Percentiles rank a stretch among this genome's conserved stretches.
phyloP scores from a whole-genome alignment of 2,329 filamentous ascomycete genomes.

The Ascochyta lentis region DNA sequence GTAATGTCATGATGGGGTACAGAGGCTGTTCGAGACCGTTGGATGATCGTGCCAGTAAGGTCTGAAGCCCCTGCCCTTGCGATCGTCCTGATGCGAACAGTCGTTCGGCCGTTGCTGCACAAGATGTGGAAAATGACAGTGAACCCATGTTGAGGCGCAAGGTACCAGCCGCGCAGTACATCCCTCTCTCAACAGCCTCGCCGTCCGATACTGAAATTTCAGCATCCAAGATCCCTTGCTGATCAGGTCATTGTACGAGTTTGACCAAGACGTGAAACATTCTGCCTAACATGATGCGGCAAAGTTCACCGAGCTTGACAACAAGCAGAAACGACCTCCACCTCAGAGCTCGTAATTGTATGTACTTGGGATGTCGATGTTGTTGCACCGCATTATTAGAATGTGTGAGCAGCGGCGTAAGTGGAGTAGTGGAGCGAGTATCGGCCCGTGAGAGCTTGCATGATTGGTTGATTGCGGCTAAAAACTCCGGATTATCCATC shows the following conservation, averaged over 20 bases:
- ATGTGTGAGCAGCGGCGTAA: slow-evolving; percentile 9
- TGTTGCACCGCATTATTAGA: slow-evolving; percentile 13
- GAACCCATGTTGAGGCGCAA: slow-evolving; percentile 15
- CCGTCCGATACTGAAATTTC: not conserved
- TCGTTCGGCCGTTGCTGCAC: not conserved
- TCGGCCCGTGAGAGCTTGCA: slow-evolving; percentile 4
- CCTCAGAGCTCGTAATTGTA: not conserved
- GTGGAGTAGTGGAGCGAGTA: slow-evolving; percentile 5
- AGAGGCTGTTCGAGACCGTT: not conserved
- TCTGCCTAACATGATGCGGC: not conserved
- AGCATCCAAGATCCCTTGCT: not conserved
- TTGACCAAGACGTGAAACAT: slow-evolving; percentile 2
- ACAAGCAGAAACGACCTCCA: not conserved
- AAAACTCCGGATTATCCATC: not conserved
- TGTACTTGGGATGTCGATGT: not conserved
- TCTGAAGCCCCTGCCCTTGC: not conserved
- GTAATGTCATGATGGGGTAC: not conserved
- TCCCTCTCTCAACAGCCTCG: slow-evolving; percentile 12
- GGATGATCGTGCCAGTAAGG: not conserved
- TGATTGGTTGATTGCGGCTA: not conserved
- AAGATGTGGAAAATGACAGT: not conserved
- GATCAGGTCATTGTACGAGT: not conserved
- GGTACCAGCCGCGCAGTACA: slow-evolving; percentile 3
- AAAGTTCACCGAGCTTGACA: not conserved
- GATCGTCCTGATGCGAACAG: not conserved